phyloP scores from a whole-genome alignment of 306 rosid species.

The Medicago ruthenica region DNA sequence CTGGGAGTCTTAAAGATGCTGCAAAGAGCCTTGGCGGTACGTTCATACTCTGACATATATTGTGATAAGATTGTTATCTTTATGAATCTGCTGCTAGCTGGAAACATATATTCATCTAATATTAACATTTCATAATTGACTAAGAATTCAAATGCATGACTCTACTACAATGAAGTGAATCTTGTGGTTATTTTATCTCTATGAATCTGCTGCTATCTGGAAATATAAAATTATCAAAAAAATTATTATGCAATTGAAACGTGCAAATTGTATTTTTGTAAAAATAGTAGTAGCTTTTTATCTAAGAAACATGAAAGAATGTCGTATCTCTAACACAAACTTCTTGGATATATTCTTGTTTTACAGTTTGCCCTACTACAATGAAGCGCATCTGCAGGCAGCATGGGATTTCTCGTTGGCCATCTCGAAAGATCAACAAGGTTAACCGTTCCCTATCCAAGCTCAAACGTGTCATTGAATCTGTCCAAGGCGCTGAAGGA shows the following conservation, averaged over 20 bases:
- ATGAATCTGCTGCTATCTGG: constrained; percentile 19
- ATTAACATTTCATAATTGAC: not conserved
- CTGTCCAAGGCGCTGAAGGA: constrained; percentile 92
- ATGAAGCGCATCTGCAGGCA: constrained; percentile 99
- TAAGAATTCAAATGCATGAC: not conserved
- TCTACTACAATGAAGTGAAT: constrained; percentile 14
- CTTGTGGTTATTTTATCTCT: constrained; percentile 27
- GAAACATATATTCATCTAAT: constrained; percentile 18
- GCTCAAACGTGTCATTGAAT: constrained; percentile 88
- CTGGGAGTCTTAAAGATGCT: constrained; percentile 99
- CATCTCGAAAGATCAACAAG: constrained; percentile 96
- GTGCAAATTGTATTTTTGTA: not conserved
- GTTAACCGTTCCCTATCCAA: constrained; percentile 88
- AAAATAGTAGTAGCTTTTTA: not conserved
- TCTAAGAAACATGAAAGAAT: not conserved
- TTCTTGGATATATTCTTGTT: constrained; percentile 40
- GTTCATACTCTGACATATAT: constrained; percentile 30
- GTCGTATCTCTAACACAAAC: constrained; percentile 30
- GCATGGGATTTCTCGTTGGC: constrained; percentile 99
- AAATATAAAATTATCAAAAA: constrained; percentile 14
- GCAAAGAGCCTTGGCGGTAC: constrained; percentile 98
- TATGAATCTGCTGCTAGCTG: constrained; percentile 23
- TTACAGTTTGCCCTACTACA: constrained; percentile 95
- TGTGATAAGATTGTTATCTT: constrained; percentile 17
- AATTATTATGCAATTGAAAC: constrained; percentile 1